Evolutionary conservation across 116 monocot genomes (phyloP).

Genomic region (Papilionanthe hybrid): DNA sequence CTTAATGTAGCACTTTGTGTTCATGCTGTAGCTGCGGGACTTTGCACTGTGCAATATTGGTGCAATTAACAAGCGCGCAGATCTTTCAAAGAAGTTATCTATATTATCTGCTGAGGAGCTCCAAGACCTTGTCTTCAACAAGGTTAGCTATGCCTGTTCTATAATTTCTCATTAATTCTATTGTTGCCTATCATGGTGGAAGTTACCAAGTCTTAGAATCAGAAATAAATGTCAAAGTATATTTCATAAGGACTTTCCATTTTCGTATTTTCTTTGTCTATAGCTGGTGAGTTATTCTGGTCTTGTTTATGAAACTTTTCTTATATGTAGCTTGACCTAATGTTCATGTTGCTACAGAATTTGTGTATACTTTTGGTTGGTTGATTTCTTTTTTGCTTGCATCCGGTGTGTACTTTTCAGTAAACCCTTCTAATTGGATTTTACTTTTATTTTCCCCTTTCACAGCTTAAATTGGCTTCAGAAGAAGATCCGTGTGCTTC

Average conservation of each 20-base stretch:
- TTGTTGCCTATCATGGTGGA: background rate
- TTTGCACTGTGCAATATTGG: conserved; percentile 85
- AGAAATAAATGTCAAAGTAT: conserved; percentile 2
- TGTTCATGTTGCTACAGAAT: background rate
- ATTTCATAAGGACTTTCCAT: background rate
- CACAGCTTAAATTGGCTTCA: conserved; percentile 91
- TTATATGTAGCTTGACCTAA: background rate
- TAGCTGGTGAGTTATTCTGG: background rate
- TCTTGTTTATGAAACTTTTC: background rate
- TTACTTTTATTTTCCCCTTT: background rate
- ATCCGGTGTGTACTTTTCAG: background rate
- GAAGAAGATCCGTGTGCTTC: conserved; percentile 64
- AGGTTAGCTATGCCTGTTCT: conserved; percentile 42
- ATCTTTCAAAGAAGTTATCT: conserved; percentile 80
- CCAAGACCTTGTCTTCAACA: conserved; percentile 80
- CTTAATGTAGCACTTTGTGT: background rate
- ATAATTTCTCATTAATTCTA: background rate
- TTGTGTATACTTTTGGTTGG: background rate
- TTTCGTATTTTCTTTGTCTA: background rate
- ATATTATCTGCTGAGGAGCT: conserved; percentile 72
- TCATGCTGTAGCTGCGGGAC: conserved; percentile 57
- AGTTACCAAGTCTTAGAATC: background rate
- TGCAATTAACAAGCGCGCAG: conserved; percentile 80
- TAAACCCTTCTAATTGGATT: background rate
- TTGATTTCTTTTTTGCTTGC: background rate